Percentiles rank a stretch among this genome's conserved stretches.
These are phyloP conservation scores for Psophocarpus tetragonolobus DNA, from an alignment of 306 rosid species.

Conservation along the genomic window DNA sequence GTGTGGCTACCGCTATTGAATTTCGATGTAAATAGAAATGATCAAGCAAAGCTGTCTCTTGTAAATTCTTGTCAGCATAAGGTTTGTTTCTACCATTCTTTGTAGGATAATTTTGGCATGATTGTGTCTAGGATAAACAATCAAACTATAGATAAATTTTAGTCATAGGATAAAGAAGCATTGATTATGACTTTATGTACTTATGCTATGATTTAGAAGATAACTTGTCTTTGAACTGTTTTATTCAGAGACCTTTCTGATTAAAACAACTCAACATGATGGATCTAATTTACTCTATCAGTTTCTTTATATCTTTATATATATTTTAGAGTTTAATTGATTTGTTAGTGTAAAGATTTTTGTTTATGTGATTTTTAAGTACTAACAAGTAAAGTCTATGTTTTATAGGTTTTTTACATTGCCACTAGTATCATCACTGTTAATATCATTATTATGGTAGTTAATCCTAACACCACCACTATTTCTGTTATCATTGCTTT, in stretches of 20 bases:
- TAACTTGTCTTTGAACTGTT: constrained; percentile 17
- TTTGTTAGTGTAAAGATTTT: no score
- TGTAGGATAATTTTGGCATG: constrained; percentile 14
- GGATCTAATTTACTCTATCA: not conserved
- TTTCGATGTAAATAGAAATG: not conserved
- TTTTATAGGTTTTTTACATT: no score
- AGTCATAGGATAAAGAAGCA: not conserved
- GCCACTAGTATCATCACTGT: no score
- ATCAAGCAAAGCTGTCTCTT: constrained; percentile 24
- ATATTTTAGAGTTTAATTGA: no score
- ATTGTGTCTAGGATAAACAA: constrained; percentile 19
- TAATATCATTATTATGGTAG: no score
- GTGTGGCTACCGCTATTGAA: not conserved
- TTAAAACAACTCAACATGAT: not conserved
- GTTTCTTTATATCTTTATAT: no score
- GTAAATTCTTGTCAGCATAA: constrained; percentile 31
- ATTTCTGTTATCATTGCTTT: no score
- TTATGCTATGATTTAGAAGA: constrained; percentile 7
- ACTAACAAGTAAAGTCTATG: no score
- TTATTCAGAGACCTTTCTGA: constrained; percentile 7
- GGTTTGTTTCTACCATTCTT: constrained; percentile 38
- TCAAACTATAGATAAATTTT: not conserved
- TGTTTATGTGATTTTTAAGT: no score
- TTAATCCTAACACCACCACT: no score
- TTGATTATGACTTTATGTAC: constrained; percentile 19